Evolutionary conservation across 2,329 filamentous ascomycete species (phyloP), one percentile per base, ranked within the genome.

Genomic region (Hypoxylon sp.): DNA sequence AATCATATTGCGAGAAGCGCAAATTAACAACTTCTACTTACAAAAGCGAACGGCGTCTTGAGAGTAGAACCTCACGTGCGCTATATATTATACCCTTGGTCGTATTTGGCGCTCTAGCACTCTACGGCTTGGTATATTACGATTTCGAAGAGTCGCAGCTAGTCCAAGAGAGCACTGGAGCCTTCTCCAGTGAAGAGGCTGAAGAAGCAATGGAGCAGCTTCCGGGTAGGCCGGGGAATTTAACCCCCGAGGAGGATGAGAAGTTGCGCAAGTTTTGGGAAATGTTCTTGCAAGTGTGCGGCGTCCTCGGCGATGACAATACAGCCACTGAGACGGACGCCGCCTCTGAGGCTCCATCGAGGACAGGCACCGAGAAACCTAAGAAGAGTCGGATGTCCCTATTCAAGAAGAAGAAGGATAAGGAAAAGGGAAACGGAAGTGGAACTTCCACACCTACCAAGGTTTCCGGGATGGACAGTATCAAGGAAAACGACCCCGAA

Each of bases 231-330:
- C 88, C 94, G 61, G 94, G 93, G 66, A 97, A 93, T 74, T 85
- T 99, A 65, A 98, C 95, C n/a, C 81, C 89, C 2, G 95, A 98
- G 70, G 90, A 99, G 82, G 93, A 97, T 76, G 88, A 88, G 71
- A 98, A 97, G 82, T 84, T 99, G 65, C 92, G 91, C 76, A 92
- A 97, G 80, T 87, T 98, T 73, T 99, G 96, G 96, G 81, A 86
- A 13, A 84, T 90, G 60, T 86, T 94, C 42, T 86, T 97, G 72
- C 90, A 92, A 70, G 85, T 97, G 49, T 94, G 92, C 78, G 92
- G 91, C 30, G 86, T 94, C 61, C 73, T 81, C 27, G 71, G 74
- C 27, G 81, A 82, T 30, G 75, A 79, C n/a, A 73, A 75, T 61
- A 69, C 78, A 40, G 68, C 73, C 11, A 48, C 44, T 17, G 79